Percentiles rank a stretch among this genome's conserved stretches.
Conservation (phyloP, 176 grass and related monocot genomes). For the Eremochloa ophiuroides region DNA sequence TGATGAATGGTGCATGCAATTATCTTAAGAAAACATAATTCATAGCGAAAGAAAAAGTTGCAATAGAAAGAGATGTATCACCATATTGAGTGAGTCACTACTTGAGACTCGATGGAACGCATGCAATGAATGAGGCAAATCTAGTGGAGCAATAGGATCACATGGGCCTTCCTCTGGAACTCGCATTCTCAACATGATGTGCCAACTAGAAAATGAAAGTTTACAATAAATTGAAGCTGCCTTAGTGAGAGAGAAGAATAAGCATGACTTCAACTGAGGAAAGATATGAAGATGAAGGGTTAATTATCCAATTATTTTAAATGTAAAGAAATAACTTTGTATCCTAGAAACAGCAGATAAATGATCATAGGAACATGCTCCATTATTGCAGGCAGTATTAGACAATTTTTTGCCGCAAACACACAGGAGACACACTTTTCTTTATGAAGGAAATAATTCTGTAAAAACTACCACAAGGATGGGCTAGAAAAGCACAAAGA, state of each 20-base stretch:
- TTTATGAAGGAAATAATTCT: not conserved
- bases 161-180: conserved; percentile 65
- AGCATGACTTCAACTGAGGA: conserved; percentile 3
- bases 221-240: not conserved
- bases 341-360: not conserved
- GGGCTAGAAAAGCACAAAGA: not conserved
- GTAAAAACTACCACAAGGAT: not conserved
- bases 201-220: conserved; percentile 64
- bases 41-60: not conserved
- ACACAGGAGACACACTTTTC: not conserved
- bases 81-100: conserved; percentile 74
- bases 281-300: not conserved
- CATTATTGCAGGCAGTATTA: not conserved
- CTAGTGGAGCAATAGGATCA: conserved; percentile 82
- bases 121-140: conserved; percentile 90
- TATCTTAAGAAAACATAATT: conserved; percentile 7
- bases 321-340: not conserved
- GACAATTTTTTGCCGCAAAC: not conserved
- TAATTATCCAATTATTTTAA: conserved; percentile 13
- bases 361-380: not conserved
- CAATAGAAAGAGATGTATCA: conserved; percentile 35
- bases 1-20: not conserved
- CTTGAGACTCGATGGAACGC: conserved; percentile 75
- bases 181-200: conserved; percentile 91
- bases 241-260: not conserved